phyloP scores from a whole-genome alignment of 768 basidiomycete species.

The Royoungia palumana region DNA sequence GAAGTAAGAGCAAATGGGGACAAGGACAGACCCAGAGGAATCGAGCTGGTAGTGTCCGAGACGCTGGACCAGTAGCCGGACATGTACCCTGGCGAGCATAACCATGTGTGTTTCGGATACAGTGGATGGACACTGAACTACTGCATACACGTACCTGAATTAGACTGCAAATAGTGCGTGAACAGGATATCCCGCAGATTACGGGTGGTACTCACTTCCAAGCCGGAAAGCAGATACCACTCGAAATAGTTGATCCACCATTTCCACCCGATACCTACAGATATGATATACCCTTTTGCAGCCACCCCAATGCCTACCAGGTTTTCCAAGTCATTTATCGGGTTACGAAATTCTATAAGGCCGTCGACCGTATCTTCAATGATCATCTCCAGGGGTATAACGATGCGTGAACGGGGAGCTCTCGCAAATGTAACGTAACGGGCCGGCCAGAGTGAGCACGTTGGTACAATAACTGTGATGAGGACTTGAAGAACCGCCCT shows the following conservation, averaged over 20 bases:
- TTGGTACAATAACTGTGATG: conserved; percentile 41
- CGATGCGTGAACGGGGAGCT: conserved; percentile 21
- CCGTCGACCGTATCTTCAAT: conserved; percentile 38
- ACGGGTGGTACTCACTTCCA: conserved; percentile 20
- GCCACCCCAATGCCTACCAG: conserved; percentile 34
- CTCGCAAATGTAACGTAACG: conserved; percentile 34
- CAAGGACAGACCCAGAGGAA: conserved; percentile 12
- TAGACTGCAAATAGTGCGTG: conserved; percentile 8
- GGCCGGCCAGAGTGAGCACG: conserved; percentile 43
- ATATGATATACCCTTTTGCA: conserved; percentile 39
- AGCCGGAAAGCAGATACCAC: conserved; percentile 32
- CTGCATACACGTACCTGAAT: conserved; percentile 23
- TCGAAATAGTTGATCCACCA: conserved; percentile 35
- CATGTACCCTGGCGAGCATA: not conserved
- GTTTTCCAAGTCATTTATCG: conserved; percentile 33
- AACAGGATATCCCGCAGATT: not conserved
- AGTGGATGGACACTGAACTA: not conserved
- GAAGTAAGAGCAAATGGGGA: conserved; percentile 4
- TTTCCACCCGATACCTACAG: conserved; percentile 29
- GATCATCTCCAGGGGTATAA: conserved; percentile 35
- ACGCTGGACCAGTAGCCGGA: not conserved
- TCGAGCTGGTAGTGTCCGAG: not conserved
- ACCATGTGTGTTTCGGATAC: not conserved
- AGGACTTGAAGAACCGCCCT: conserved; percentile 36
- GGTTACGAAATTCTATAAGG: conserved; percentile 43